Conservation (phyloP, 148 eudicot genomes). For the Polygonum aviculare region DNA sequence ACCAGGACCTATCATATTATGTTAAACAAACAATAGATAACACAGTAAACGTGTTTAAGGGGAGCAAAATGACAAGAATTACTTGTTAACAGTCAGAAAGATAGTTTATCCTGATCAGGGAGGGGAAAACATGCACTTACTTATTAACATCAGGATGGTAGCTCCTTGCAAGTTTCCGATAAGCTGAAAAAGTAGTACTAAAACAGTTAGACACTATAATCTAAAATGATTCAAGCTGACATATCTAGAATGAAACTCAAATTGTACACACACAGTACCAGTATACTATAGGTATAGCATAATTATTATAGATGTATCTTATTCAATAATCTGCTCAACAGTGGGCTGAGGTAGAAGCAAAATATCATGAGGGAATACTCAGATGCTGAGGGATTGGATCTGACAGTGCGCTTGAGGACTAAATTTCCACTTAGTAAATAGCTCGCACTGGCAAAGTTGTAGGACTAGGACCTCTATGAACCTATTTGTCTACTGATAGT, state of each 20-base stretch:
- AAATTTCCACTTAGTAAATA: not conserved
- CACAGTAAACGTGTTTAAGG: not conserved
- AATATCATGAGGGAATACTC: not conserved
- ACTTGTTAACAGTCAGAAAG: not conserved
- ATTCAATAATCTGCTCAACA: not conserved
- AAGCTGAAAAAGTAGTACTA: conserved; percentile 50
- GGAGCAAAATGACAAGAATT: not conserved
- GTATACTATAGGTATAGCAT: not conserved
- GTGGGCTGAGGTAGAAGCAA: not conserved
- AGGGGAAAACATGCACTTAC: conserved; percentile 35
- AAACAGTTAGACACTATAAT: not conserved
- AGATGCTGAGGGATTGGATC: not conserved
- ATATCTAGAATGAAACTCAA: not conserved
- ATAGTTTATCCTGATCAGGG: not conserved
- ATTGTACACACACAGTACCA: not conserved
- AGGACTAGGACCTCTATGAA: not conserved
- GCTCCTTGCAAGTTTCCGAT: conserved; percentile 94
- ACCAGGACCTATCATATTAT: not conserved
- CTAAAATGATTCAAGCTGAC: not conserved
- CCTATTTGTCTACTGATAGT: not conserved
- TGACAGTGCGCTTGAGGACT: not conserved
- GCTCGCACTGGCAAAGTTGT: not conserved
- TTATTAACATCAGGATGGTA: conserved; percentile 98
- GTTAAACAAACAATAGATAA: not conserved
- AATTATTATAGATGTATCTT: not conserved